These are phyloP conservation scores for Rhodamnia rubescens DNA, from an alignment of 345 rosid genomes.

Conservation along the genomic window DNA sequence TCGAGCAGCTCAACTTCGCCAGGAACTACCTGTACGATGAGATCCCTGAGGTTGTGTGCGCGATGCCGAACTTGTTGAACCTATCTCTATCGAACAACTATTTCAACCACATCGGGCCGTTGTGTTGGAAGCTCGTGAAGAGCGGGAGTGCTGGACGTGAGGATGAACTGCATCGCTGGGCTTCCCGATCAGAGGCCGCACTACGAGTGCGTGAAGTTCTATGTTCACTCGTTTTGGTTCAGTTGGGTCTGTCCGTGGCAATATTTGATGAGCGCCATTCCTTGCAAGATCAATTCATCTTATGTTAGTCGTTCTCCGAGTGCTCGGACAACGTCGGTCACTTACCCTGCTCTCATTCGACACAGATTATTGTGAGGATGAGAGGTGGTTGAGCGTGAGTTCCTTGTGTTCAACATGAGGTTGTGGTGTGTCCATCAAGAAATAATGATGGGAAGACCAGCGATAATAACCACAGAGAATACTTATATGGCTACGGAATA, in stretches of 20 bases:
- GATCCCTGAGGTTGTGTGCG: conserved; percentile 30
- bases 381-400: not conserved
- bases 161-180: conserved; percentile 23
- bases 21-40: conserved; percentile 22
- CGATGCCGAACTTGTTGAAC: conserved; percentile 7
- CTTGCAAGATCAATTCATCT: conserved; percentile 9
- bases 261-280: conserved; percentile 3
- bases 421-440: not conserved
- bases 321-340: not conserved
- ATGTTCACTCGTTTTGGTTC: not conserved
- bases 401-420: not conserved
- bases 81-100: conserved; percentile 29
- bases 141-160: conserved; percentile 15
- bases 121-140: conserved; percentile 18
- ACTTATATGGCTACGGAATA: not conserved
- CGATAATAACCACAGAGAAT: not conserved
- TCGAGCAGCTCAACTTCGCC: conserved; percentile 28
- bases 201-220: conserved; percentile 11
- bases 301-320: not conserved
- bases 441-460: not conserved
- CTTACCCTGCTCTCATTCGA: conserved; percentile 1
- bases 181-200: conserved; percentile 28
- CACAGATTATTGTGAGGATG: not conserved
- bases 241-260: not conserved
- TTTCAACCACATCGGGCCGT: conserved; percentile 21